phyloP scores from a whole-genome alignment of 2,329 filamentous ascomycete genomes.

The Talaromyces funiculosus region DNA sequence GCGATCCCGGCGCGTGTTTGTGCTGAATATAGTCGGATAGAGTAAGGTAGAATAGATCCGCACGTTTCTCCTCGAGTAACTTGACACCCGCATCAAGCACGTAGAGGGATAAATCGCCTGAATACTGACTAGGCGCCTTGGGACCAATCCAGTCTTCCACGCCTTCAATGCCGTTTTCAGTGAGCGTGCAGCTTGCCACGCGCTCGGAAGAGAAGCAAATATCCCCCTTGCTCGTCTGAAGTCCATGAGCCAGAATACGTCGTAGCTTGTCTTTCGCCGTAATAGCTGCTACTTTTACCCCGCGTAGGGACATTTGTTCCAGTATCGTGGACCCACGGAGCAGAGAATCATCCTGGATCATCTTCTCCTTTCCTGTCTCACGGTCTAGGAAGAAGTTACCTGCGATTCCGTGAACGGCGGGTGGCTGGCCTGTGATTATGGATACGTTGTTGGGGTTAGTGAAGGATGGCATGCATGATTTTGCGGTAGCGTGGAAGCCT shows the following conservation, averaged over 20 bases:
- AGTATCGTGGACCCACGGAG: conserved; percentile 40
- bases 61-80: conserved; percentile 33
- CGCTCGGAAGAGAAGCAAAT: conserved; percentile 40
- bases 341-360: conserved; percentile 38
- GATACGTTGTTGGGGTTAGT: conserved; percentile 45
- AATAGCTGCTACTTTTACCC: conserved; percentile 39
- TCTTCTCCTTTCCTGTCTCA: conserved; percentile 34
- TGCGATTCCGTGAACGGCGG: conserved; percentile 38
- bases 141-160: conserved; percentile 36
- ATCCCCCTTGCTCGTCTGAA: conserved; percentile 23
- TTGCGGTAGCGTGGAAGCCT: conserved; percentile 37
- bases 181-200: conserved; percentile 25
- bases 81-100: conserved; percentile 42
- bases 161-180: conserved; percentile 31
- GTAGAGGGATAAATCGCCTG: conserved; percentile 39
- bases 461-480: conserved; percentile 40
- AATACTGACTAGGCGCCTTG: conserved; percentile 38
- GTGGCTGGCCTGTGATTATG: conserved; percentile 41
- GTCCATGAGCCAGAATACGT: conserved; percentile 36
- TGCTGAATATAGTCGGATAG: conserved; percentile 45
- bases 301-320: conserved; percentile 32
- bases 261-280: conserved; percentile 44
- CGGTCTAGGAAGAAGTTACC: conserved; percentile 43
- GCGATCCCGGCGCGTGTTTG: conserved; percentile 34
- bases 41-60: conserved; percentile 41